Conservation (phyloP, 345 rosid genomes). For the Euphorbia pulcherrima region DNA sequence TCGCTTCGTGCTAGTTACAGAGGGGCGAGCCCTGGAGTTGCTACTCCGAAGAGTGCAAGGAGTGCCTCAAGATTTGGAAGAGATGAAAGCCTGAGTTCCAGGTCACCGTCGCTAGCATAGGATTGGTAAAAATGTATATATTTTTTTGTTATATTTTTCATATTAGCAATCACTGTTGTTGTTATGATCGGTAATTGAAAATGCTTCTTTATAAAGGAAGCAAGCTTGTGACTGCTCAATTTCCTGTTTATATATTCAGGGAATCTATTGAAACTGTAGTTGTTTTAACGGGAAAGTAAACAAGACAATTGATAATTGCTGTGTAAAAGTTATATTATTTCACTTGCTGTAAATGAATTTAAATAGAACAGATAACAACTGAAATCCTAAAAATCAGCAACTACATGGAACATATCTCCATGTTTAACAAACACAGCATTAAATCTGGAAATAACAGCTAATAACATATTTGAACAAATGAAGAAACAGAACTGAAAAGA, state of each 20-base stretch:
- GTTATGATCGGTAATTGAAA: not conserved
- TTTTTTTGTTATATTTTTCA: not conserved
- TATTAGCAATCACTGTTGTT: not conserved
- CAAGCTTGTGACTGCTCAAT: not conserved
- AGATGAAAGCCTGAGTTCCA: slow-evolving; percentile 47
- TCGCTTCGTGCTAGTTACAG: slow-evolving; percentile 90
- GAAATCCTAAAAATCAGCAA: too few species aligned
- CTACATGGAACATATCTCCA: too few species aligned
- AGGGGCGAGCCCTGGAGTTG: slow-evolving; percentile 66
- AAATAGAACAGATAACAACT: too few species aligned
- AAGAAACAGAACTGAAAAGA: too few species aligned
- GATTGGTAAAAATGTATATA: slow-evolving; percentile 38
- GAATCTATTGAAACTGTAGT: not conserved
- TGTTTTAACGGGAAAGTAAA: too few species aligned
- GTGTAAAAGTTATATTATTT: too few species aligned
- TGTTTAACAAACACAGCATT: too few species aligned
- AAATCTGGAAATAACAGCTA: too few species aligned
- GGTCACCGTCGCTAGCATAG: slow-evolving; percentile 56
- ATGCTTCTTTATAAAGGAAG: not conserved
- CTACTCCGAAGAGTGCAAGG: slow-evolving; percentile 71
- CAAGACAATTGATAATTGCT: too few species aligned
- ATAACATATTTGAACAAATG: too few species aligned
- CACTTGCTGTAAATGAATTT: too few species aligned
- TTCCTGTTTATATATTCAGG: not conserved
- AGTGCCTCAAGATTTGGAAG: slow-evolving; percentile 77